phyloP scores from a whole-genome alignment of 163 green algal species.

The Scenedesmus sp. region DNA sequence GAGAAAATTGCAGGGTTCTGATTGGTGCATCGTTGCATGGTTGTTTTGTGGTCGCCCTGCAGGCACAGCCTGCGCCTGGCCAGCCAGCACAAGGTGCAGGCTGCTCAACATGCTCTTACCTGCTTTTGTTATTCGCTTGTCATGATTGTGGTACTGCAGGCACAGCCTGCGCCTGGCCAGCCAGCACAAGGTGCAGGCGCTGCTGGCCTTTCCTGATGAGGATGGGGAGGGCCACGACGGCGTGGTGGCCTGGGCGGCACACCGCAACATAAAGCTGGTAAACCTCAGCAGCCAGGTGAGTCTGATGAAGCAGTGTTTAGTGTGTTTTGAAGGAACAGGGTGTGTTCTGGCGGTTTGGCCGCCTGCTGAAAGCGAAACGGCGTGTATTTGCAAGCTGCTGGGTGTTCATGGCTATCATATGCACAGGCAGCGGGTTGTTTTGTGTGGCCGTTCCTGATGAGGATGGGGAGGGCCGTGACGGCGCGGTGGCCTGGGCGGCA shows the following conservation, averaged over 20 bases:
- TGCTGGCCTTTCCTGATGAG: conserved; percentile 41
- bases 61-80: no score
- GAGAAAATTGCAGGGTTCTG: no score
- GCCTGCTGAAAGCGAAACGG: background rate
- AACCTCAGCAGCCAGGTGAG: conserved; percentile 40
- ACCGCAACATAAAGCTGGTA: conserved; percentile 41
- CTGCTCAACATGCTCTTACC: background rate
- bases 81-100: background rate
- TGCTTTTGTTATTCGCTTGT: background rate
- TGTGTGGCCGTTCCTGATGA: conserved; percentile 22
- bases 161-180: conserved; percentile 26
- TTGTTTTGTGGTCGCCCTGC: no score
- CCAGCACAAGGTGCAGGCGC: conserved; percentile 44
- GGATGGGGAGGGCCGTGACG: conserved; percentile 4
- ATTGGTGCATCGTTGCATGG: no score
- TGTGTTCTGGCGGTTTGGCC: no score
- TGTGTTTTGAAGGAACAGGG: no score
- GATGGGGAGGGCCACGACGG: conserved; percentile 33
- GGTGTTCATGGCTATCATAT: background rate
- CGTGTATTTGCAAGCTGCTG: background rate
- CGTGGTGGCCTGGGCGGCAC: conserved; percentile 43
- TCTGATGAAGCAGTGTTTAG: no score
- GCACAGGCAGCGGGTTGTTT: background rate
- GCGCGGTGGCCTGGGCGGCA: conserved; percentile 36
- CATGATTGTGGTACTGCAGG: background rate